Percentiles rank a stretch among this genome's conserved stretches.
Conservation (phyloP, 1,139 yeast genomes). For the Yamadazyma sp. region DNA sequence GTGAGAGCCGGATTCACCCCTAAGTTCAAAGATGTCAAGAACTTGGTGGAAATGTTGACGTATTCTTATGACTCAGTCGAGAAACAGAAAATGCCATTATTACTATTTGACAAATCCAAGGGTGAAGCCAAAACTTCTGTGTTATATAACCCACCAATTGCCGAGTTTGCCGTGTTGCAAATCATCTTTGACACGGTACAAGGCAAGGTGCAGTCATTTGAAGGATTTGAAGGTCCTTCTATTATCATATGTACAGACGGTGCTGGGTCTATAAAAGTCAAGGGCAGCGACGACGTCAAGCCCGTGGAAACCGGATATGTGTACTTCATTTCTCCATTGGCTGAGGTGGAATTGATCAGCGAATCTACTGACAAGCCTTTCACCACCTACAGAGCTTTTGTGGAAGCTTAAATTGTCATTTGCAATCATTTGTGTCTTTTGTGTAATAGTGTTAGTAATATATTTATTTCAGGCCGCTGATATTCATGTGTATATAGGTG, state of each 20-base stretch:
- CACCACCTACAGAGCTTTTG: constrained; percentile 85
- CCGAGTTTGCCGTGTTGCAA: constrained; percentile 89
- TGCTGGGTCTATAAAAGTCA: constrained; percentile 54
- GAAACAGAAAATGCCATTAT: constrained; percentile 85
- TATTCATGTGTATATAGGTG: no score
- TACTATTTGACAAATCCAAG: constrained; percentile 57
- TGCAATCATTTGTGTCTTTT: no score
- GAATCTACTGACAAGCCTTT: constrained; percentile 48
- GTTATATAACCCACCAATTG: constrained; percentile 93
- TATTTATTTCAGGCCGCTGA: no score
- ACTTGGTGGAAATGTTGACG: constrained; percentile 87
- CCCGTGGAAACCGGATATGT: constrained; percentile 65
- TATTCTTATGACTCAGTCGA: constrained; percentile 86
- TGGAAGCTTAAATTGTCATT: constrained; percentile 64
- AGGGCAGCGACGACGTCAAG: constrained; percentile 40
- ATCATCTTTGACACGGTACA: constrained; percentile 48
- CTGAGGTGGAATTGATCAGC: constrained; percentile 60
- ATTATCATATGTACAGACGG: constrained; percentile 85
- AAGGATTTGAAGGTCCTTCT: constrained; percentile 81
- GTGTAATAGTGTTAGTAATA: not conserved
- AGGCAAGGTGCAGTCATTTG: constrained; percentile 48
- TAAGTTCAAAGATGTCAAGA: constrained; percentile 91
- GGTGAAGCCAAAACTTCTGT: constrained; percentile 65
- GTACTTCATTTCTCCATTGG: constrained; percentile 79
- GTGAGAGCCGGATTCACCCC: constrained; percentile 99